These are phyloP conservation scores for Escovopsis sp. DNA, from an alignment of 2,329 filamentous ascomycete genomes.

Conservation along the genomic window DNA sequence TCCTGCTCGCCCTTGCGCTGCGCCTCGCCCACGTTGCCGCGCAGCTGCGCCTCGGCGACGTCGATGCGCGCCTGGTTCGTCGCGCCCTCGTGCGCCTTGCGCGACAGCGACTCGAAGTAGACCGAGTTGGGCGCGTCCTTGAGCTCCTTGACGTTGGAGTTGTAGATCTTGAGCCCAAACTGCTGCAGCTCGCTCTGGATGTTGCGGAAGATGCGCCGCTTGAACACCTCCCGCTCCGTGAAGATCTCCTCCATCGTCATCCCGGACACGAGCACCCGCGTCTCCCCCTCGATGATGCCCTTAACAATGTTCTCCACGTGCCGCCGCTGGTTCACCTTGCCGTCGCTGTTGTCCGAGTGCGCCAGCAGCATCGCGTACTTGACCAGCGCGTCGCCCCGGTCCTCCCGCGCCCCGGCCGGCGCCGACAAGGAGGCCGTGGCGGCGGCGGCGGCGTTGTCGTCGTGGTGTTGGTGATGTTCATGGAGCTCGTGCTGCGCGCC, in stretches of 20 bases:
- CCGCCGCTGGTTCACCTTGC: constrained; percentile 24
- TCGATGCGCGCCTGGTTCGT: constrained; percentile 63
- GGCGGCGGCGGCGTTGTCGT: constrained; percentile 8
- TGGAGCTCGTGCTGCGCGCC: constrained; percentile 3
- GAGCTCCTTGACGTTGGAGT: constrained; percentile 70
- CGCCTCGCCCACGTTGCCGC: constrained; percentile 62
- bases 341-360: constrained; percentile 35
- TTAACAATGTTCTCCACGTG: constrained; percentile 79
- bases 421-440: too few relatives aligned
- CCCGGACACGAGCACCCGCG: constrained; percentile 63
- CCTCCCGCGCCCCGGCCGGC: constrained; percentile 22
- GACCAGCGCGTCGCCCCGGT: constrained; percentile 48
- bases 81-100: constrained; percentile 75
- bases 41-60: constrained; percentile 47
- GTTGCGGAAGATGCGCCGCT: constrained; percentile 58
- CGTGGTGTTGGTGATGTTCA: constrained; percentile 2
- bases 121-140: constrained; percentile 69
- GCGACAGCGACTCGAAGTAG: constrained; percentile 69
- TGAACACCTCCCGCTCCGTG: constrained; percentile 61
- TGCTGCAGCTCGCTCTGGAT: constrained; percentile 68
- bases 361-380: constrained; percentile 75
- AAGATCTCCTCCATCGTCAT: constrained; percentile 95
- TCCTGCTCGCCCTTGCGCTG: constrained; percentile 68
- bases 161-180: constrained; percentile 62
- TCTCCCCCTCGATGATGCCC: constrained; percentile 82